phyloP scores from a whole-genome alignment of 2,329 filamentous ascomycete genomes.

The Chaetomiaceae sp. region DNA sequence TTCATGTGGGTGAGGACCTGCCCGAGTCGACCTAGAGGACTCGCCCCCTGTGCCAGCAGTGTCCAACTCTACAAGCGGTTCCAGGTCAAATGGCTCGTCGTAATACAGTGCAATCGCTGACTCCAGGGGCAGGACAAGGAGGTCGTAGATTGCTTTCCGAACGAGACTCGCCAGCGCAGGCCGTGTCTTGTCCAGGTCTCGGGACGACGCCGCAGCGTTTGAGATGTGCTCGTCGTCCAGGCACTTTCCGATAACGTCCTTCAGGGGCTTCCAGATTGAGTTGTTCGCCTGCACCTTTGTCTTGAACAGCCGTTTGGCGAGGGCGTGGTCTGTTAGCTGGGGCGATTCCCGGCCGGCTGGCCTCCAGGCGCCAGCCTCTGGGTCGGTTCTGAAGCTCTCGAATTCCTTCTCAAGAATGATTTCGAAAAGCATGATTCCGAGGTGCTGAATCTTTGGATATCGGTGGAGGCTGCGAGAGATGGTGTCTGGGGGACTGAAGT shows the following conservation, averaged over 20 bases:
- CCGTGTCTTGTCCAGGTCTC: not conserved
- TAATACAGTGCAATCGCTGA: not conserved
- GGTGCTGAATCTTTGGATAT: slow-evolving; percentile 20
- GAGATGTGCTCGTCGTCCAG: not conserved
- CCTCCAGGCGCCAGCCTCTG: not conserved
- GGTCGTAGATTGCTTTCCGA: not conserved
- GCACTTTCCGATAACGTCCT: not conserved
- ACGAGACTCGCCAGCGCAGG: not conserved
- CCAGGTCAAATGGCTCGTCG: not conserved
- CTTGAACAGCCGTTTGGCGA: not conserved
- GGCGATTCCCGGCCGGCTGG: not conserved
- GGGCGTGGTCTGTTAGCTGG: not conserved
- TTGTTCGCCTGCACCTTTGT: not conserved
- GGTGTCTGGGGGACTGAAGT: slow-evolving; percentile 5
- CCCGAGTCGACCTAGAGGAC: not conserved
- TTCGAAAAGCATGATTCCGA: slow-evolving; percentile 23
- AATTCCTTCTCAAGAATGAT: slow-evolving; percentile 15
- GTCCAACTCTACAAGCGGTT: not conserved
- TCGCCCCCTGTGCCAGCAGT: not conserved
- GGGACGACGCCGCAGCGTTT: too few relatives aligned
- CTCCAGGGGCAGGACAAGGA: not conserved
- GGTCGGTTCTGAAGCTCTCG: slow-evolving; percentile 6
- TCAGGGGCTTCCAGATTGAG: not conserved
- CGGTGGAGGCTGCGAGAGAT: not conserved
- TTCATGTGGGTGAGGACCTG: not conserved